A percentile compares a stretch with the other conserved stretches of the same genome.
Conservation (phyloP, 345 rosid genomes). For the Rhodamnia rubescens region DNA sequence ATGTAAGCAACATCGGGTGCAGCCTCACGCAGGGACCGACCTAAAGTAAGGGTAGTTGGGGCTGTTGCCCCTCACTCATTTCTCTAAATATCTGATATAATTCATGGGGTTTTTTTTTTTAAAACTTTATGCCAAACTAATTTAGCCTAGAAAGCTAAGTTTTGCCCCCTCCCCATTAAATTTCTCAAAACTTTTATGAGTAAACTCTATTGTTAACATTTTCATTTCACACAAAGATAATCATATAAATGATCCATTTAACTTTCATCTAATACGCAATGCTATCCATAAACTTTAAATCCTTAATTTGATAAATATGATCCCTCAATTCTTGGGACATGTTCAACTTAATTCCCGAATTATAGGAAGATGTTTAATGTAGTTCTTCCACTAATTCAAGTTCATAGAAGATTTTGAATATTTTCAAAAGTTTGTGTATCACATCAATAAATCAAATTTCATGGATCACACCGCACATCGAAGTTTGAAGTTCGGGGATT, state of each 20-base stretch:
- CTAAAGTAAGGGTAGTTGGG: neutral
- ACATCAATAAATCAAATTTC: too few relatives aligned
- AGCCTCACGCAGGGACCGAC: neutral
- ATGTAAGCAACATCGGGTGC: neutral
- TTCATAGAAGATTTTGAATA: too few relatives aligned
- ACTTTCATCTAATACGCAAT: too few relatives aligned
- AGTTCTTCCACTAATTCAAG: too few relatives aligned
- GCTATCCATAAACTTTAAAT: too few relatives aligned
- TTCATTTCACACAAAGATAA: neutral
- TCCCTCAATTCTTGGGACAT: too few relatives aligned
- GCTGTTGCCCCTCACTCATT: neutral
- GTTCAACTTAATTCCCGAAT: too few relatives aligned
- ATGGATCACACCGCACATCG: too few relatives aligned
- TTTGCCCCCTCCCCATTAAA: neutral
- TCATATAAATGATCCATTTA: too few relatives aligned
- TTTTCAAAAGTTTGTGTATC: too few relatives aligned
- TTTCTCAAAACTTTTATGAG: neutral
- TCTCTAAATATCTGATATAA: neutral
- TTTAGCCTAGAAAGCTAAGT: neutral
- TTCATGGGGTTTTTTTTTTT: neutral
- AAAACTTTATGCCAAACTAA: neutral
- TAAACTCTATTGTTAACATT: neutral
- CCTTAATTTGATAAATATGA: too few relatives aligned
- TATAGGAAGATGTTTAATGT: too few relatives aligned
- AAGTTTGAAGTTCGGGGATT: accelerated